Evolutionary conservation across 2,329 filamentous ascomycete genomes (phyloP), one percentile per base, ranked within the genome.

Genomic region (Curvularia sp.): DNA sequence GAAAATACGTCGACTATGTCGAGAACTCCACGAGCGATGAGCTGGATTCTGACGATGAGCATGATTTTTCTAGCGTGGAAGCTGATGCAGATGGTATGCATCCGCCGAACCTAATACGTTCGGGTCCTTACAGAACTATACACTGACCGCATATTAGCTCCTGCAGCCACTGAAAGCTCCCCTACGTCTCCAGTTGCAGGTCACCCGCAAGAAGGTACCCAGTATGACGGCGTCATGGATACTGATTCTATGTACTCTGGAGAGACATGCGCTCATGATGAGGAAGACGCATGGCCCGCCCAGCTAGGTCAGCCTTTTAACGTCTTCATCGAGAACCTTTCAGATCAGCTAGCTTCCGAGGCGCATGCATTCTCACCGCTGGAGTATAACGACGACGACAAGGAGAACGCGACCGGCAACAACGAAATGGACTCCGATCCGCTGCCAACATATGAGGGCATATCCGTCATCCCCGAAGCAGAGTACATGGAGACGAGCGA

Each of bases 331-430:
- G 67, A 71, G 24, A 54, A 55, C 13, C 61, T 67, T 4, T 61
- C 69, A 39, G 63, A 67, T 22, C 68, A 68, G 26, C 30, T 68
- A 12, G 57, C 53, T 12, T 50, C 53, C 5, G 65, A 69, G 39
- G 63, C 64, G n/a, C 57, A 58, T 6, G 58, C 55, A 55, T 57
- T 55, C 7, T 66, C 64, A 42, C 67, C 67, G 7, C 53, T 64
- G 20, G 46, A 60, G n/a, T 65, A 61, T 39, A 60, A 69, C 9
- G 58, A 68, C 26, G 67, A 69, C 13, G 59, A 70, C 38, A 71
- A 71, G 41, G 68, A 71, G 33, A 71, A 70, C 48, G 20, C 41
- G 9, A 48, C 47, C 12, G 47, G 44, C 22, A 53, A 61, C 10
- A 28, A 20, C 42, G 7, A 52, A 3, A 30, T 39, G 10, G 60